Evolutionary conservation across 352 stramenopile species (phyloP), one percentile per base, ranked within the genome.

Genomic region (Elongisporangium anandrum): DNA sequence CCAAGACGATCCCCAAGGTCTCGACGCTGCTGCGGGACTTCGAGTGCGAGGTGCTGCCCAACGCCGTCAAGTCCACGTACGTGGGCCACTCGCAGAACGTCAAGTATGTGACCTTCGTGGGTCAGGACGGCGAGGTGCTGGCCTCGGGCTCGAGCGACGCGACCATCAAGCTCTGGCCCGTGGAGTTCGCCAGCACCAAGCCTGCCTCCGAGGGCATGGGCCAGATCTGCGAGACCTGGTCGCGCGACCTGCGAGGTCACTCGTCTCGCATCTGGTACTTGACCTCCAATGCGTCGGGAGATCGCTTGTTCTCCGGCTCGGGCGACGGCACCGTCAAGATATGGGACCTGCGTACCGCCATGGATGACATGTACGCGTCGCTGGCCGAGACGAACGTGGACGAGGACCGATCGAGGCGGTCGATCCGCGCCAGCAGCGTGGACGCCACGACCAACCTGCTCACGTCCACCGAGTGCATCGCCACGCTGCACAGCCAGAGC

Each of bases 31-130:
- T 94, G 39, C 76, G 79, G 15, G 87, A 96, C 60, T 96, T 94
- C 68, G 83, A 95, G 64, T 92, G 87, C 60, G 82, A 94, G 20
- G 85, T 94, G 34, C 67, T 96, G 26, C 87, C 87, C 10, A 93
- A 94, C 57, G 79, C 78, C 7, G 85, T 95, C 51, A 94, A 94
- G 70, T 83, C 75, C 59, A 95, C 86, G 12, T 95, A 94, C 55
- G 77, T 88, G 12, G 85, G 87, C 2, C 87, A 96, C 61, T 80
- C 74, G 49, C 82, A 94, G 65, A 96, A 96, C 62, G 83, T 96
- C 41, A 96, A 96, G 60, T 92, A 85, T 60, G 86, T 92, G 16
- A 92, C 82, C 4, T 95, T 96, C 70, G 77, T 95, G 21, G 87
- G 87, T 19, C 81, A 82, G 0, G 85, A 96, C 52, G 87, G 87